Percentiles rank a stretch among this genome's conserved stretches.
These are phyloP conservation scores for Kluyveromyces sp. DNA, from an alignment of 1,139 yeast species.

Conservation along the genomic window DNA sequence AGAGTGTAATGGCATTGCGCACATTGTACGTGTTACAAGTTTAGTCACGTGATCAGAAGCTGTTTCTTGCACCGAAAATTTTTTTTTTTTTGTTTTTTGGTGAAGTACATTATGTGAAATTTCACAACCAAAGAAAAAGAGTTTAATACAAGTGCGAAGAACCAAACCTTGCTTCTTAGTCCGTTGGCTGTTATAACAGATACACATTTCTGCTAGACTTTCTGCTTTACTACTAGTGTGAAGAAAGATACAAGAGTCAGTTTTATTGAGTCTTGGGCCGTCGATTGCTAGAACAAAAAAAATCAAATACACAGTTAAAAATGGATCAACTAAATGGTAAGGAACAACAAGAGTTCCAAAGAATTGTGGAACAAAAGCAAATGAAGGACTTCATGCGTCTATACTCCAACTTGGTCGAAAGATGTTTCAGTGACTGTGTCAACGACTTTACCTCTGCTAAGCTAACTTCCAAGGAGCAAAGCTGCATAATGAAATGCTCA, in stretches of 20 bases:
- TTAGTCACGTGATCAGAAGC: background rate
- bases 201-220: background rate
- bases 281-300: background rate
- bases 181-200: too few species aligned
- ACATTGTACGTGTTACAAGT: background rate
- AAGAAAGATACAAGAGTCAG: too few species aligned
- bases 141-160: background rate
- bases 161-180: background rate
- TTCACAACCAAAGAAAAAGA: background rate
- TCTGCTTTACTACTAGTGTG: background rate
- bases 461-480: conserved; percentile 74
- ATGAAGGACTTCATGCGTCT: conserved; percentile 98
- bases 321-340: conserved; percentile 83
- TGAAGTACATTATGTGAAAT: background rate
- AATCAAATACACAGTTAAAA: conserved; percentile 9
- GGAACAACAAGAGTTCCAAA: conserved; percentile 95
- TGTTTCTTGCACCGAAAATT: background rate
- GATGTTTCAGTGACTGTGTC: conserved; percentile 96
- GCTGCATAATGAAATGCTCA: conserved; percentile 85
- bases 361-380: conserved; percentile 92
- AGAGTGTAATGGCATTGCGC: too few species aligned
- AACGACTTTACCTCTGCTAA: conserved; percentile 93
- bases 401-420: conserved; percentile 88
- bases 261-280: background rate
- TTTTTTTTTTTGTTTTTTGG: background rate